phyloP scores from a whole-genome alignment of 768 basidiomycete genomes.

The Mycena venus region DNA sequence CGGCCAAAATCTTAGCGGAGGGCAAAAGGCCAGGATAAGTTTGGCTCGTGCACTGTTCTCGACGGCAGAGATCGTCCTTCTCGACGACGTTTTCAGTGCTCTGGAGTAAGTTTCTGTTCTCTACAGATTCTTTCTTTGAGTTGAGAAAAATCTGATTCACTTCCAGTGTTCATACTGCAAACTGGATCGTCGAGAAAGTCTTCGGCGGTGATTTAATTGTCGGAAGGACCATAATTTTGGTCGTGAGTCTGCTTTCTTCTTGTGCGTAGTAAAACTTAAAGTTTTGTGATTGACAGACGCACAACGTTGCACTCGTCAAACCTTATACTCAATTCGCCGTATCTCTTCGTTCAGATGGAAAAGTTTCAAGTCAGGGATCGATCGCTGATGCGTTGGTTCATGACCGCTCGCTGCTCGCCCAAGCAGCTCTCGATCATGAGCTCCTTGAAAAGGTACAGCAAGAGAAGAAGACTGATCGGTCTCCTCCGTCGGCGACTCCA shows the following conservation, averaged over 20 bases:
- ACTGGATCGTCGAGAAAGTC: conserved; percentile 86
- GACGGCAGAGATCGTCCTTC: conserved; percentile 68
- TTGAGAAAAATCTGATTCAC: not conserved
- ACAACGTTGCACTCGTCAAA: conserved; percentile 44
- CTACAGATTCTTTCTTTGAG: too few species aligned
- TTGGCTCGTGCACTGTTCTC: conserved; percentile 62
- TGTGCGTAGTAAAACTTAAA: not conserved
- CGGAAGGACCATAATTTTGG: conserved; percentile 88
- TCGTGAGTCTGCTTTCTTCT: conserved; percentile 54
- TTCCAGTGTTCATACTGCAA: conserved; percentile 75
- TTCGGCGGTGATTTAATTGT: conserved; percentile 82
- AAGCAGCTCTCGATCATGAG: conserved; percentile 35
- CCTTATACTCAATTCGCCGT: conserved; percentile 43
- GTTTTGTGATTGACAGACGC: conserved; percentile 47
- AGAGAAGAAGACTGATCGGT: conserved; percentile 38
- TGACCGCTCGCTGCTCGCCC: conserved; percentile 44
- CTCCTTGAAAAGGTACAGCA: conserved; percentile 37
- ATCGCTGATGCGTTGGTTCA: conserved; percentile 60
- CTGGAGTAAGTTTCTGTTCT: conserved; percentile 51
- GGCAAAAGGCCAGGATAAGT: conserved; percentile 60
- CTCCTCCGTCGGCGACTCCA: conserved; percentile 29
- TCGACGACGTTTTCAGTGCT: conserved; percentile 81
- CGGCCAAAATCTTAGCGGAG: conserved; percentile 47
- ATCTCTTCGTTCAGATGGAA: conserved; percentile 67
- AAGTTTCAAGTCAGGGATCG: conserved; percentile 61